Percentiles rank a stretch among this genome's conserved stretches.
These are phyloP conservation scores for Neospermospora avenae DNA, from an alignment of 2,329 filamentous ascomycete species.

Conservation along the genomic window DNA sequence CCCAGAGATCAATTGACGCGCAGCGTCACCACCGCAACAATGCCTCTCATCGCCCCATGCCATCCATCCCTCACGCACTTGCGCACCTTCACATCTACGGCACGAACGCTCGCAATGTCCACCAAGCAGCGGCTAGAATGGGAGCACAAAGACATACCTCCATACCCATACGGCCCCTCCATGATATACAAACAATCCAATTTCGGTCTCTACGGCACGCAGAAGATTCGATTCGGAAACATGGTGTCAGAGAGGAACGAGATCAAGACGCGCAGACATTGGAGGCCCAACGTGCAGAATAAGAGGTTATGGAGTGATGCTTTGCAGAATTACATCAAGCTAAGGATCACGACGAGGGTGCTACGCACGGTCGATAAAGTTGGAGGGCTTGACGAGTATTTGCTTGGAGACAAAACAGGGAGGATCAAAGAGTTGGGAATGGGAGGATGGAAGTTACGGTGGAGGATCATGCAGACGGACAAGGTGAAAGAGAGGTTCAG, in stretches of 20 bases:
- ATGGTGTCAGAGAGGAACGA: slow-evolving; percentile 65
- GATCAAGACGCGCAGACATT: slow-evolving; percentile 67
- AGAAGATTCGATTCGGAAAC: slow-evolving; percentile 76
- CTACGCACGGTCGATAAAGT: slow-evolving; percentile 75
- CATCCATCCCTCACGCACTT: slow-evolving; percentile 29
- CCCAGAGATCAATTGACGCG: slow-evolving; percentile 16
- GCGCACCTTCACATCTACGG: slow-evolving; percentile 35
- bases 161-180: slow-evolving; percentile 71
- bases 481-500: slow-evolving; percentile 64
- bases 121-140: slow-evolving; percentile 36
- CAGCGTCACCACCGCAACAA: slow-evolving; percentile 15
- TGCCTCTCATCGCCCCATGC: slow-evolving; percentile 26
- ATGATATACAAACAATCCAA: slow-evolving; percentile 77
- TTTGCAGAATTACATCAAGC: slow-evolving; percentile 60
- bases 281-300: slow-evolving; percentile 66
- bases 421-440: slow-evolving; percentile 85
- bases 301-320: slow-evolving; percentile 65
- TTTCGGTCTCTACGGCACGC: slow-evolving; percentile 66
- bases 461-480: slow-evolving; percentile 80
- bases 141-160: slow-evolving; percentile 42
- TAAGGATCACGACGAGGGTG: slow-evolving; percentile 67
- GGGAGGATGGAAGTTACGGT: slow-evolving; percentile 85
- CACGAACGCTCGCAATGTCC: slow-evolving; percentile 34
- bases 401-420: slow-evolving; percentile 73
- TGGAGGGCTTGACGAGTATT: slow-evolving; percentile 87